Percentiles rank a stretch among this genome's conserved stretches.
These are phyloP conservation scores for Cymbidium sinense DNA, from an alignment of 106 monocot species.

Conservation along the genomic window DNA sequence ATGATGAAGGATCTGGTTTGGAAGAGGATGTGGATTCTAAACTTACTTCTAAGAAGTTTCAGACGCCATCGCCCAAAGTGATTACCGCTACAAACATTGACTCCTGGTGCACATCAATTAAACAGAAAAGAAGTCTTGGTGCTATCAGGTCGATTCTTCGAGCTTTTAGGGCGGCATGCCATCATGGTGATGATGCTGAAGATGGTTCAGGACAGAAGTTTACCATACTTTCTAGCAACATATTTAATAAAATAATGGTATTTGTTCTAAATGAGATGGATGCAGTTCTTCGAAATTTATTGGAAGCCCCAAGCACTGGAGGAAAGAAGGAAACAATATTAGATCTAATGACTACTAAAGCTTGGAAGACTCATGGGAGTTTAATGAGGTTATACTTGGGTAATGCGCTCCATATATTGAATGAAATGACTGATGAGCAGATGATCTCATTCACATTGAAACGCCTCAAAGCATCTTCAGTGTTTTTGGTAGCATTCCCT, in stretches of 20 bases:
- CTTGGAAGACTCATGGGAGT: conserved; percentile 69
- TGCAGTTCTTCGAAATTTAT: conserved; percentile 55
- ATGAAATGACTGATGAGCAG: conserved; percentile 94
- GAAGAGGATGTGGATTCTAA: conserved; percentile 39
- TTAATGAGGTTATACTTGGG: conserved; percentile 79
- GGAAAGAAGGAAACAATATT: conserved; percentile 85
- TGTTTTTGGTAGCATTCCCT: conserved; percentile 85
- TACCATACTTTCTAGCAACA: conserved; percentile 64
- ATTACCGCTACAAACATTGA: conserved; percentile 88
- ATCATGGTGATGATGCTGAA: conserved; percentile 73
- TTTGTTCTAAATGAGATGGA: conserved; percentile 96
- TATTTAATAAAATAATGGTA: conserved; percentile 90
- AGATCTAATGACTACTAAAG: conserved; percentile 39
- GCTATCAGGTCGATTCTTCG: conserved; percentile 56
- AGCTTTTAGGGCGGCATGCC: conserved; percentile 78
- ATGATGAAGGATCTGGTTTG: conserved; percentile 38
- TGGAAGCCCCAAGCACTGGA: conserved; percentile 57
- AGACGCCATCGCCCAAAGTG: conserved; percentile 29
- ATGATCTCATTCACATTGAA: conserved; percentile 93
- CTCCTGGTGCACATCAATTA: conserved; percentile 58
- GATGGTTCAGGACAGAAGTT: conserved; percentile 26
- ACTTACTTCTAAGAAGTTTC: conserved; percentile 8
- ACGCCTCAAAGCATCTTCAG: conserved; percentile 77
- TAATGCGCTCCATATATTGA: conserved; percentile 86
- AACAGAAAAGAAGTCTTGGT: conserved; percentile 43